phyloP scores from a whole-genome alignment of 768 basidiomycete genomes.

The Hygrophorus russula region DNA sequence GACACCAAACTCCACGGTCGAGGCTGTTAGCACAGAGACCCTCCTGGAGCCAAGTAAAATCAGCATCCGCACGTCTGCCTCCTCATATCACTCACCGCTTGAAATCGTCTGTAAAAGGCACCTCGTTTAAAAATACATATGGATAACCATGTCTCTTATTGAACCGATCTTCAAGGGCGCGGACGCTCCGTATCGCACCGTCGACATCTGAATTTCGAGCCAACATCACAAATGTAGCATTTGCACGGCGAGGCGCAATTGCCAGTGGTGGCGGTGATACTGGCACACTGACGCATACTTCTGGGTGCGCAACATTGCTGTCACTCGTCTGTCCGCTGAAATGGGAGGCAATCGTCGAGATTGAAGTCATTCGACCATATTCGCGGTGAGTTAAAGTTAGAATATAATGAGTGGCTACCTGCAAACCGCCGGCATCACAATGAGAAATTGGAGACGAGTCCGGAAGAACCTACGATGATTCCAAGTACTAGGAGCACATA shows the following conservation, averaged over 20 bases:
- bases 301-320: too few species aligned
- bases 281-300: too few species aligned
- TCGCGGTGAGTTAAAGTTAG: conserved; percentile 39
- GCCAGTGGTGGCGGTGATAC: too few species aligned
- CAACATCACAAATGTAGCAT: conserved; percentile 36
- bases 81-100: conserved; percentile 33
- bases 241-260: conserved; percentile 13
- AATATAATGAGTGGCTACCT: conserved; percentile 33
- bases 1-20: conserved; percentile 40
- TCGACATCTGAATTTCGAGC: conserved; percentile 55
- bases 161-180: conserved; percentile 71
- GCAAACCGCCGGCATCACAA: background rate
- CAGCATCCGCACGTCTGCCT: background rate
- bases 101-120: conserved; percentile 66
- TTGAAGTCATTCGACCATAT: conserved; percentile 20
- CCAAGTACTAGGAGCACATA: conserved; percentile 24
- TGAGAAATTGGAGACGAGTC: conserved; percentile 13
- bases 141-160: conserved; percentile 74
- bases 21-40: conserved; percentile 15
- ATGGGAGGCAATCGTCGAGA: too few species aligned
- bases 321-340: too few species aligned
- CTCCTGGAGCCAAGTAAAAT: conserved; percentile 9
- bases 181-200: conserved; percentile 53
- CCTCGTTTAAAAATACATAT: conserved; percentile 85
- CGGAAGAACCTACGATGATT: conserved; percentile 17